Conservation (phyloP, 805 yeast species). For the Lipomyces spencermartinsiae region DNA sequence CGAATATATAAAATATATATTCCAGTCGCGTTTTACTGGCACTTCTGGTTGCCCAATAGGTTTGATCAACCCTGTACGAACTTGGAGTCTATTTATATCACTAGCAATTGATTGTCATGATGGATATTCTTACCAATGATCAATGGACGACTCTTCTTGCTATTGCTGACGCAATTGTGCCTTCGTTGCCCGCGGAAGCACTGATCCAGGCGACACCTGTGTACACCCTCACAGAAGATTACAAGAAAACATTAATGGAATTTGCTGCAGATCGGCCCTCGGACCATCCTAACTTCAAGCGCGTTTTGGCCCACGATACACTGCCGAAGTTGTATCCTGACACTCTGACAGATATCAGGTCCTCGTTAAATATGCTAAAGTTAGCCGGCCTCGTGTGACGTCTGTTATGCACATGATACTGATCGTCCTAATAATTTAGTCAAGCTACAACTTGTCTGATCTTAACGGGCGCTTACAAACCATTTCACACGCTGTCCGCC, state of each 20-base stretch:
- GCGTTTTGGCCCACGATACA: background rate
- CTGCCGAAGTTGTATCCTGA: conserved; percentile 4
- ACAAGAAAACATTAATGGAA: background rate
- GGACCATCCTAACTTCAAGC: conserved; percentile 1
- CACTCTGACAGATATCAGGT: conserved; percentile 1
- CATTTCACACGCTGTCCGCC: conserved; percentile 44
- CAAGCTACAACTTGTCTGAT: conserved; percentile 7
- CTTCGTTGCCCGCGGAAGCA: conserved; percentile 12
- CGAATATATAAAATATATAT: too few species aligned
- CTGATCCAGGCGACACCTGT: conserved; percentile 5
- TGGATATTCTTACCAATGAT: conserved; percentile 12
- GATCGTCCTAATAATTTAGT: background rate
- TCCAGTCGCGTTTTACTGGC: too few species aligned
- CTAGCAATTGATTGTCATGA: background rate
- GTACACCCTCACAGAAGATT: conserved; percentile 7
- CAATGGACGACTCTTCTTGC: conserved; percentile 31
- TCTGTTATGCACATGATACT: too few species aligned
- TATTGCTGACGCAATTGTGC: conserved; percentile 28
- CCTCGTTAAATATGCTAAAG: conserved; percentile 8
- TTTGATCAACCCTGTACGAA: too few species aligned
- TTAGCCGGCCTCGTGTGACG: background rate
- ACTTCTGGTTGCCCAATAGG: too few species aligned
- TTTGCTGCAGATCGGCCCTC: conserved; percentile 19
- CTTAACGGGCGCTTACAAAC: conserved; percentile 19
- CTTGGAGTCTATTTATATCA: too few species aligned